Percentiles rank a stretch among this genome's conserved stretches.
Conservation (phyloP, 805 yeast genomes). For the Pichia membranifaciens region DNA sequence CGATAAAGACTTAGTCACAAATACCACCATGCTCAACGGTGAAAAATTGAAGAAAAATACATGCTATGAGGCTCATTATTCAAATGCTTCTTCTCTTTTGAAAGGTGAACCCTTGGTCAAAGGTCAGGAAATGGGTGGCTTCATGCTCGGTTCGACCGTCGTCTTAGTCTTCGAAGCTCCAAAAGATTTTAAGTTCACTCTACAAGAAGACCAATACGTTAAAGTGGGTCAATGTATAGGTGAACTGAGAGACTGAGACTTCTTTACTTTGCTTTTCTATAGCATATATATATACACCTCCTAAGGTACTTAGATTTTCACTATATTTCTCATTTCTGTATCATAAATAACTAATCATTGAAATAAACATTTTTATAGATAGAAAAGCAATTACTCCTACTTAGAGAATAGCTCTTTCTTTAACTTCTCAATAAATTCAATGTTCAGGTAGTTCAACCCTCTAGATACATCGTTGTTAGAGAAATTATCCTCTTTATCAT, state of each 20-base stretch:
- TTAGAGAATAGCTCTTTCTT: constrained; percentile 39
- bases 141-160: constrained; percentile 93
- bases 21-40: constrained; percentile 56
- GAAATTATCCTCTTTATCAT: constrained; percentile 1
- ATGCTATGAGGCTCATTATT: constrained; percentile 91
- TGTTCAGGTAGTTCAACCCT: constrained; percentile 39
- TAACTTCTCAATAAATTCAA: constrained; percentile 48
- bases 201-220: constrained; percentile 69
- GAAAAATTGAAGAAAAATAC: constrained; percentile 60
- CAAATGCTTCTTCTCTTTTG: constrained; percentile 64
- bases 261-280: not conserved
- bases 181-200: constrained; percentile 59
- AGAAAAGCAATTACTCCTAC: not conserved
- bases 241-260: constrained; percentile 9
- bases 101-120: constrained; percentile 85
- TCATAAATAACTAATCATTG: not conserved
- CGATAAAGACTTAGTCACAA: constrained; percentile 85
- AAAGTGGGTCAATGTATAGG: constrained; percentile 84
- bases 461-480: constrained; percentile 13
- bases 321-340: not conserved
- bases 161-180: constrained; percentile 97
- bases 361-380: not conserved
- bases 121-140: constrained; percentile 97
- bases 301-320: too few species aligned
- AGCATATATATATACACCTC: too few species aligned